Base-by-base conservation (phyloP, 1,284 basidiomycete genomes). In the Afroboletus lepidellus region DNA sequence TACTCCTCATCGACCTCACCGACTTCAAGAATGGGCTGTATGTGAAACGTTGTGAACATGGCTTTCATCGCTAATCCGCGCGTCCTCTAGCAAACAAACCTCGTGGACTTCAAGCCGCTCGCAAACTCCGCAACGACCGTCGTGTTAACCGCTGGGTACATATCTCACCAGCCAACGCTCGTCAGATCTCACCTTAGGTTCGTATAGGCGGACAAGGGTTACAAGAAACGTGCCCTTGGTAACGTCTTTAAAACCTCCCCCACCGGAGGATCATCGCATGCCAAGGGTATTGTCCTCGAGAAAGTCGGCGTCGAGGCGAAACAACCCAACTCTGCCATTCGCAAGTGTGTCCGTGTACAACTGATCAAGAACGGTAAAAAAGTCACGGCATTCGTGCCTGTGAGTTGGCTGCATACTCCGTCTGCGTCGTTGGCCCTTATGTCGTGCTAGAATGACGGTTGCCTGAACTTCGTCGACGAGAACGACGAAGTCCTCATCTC, bases 311-410 rank as follows among this genome's bases (percentile, higher is more conserved):
- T 92, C 59, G 90, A 92, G 76, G 94, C 93, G 69, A 96, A 96
- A 79, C 93, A 97, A 74, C 97, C 97, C 78, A 99, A 99, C 86
- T 99, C 97, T 72, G 97, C 97, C 74, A 98, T 99, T 75, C 94
- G 97, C 77, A 99, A 99, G 78, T 99, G 97, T 83, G 97, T 99
- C 64, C 93, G 97, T 81, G 97, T 99, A 58, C 97, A 99, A 73
- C 84, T 99, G 69, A 99, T 99, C 78, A 99, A 99, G 87, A 99
- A 99, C 82, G 97, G 97, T 69, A 99, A 99, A 90, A 98, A 99
- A 78, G 94, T 95, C 71, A 95, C 94, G 57, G 93, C 93, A 67
- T 96, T 73, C 74, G 81, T 84, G 29, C 81, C 81, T 33, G 81
- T 84, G 64, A 59, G 83, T 77, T 48, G 46, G 50, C 21, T 38